Base-by-base conservation (phyloP, 768 basidiomycete species). In the Termitomyces sp. region DNA sequence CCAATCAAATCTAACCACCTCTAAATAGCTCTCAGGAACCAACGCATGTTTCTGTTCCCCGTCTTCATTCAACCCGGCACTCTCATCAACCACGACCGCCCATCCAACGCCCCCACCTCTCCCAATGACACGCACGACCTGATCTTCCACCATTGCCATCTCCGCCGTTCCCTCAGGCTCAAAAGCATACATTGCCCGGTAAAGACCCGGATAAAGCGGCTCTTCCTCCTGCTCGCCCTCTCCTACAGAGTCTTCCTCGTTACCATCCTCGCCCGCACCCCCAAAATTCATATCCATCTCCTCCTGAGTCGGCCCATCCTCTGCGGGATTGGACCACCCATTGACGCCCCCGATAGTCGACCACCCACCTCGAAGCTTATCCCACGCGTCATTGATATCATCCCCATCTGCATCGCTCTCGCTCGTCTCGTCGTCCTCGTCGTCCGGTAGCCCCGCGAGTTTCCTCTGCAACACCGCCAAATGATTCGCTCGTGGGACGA, bases 81-180 rank as follows among this genome's bases (percentile, higher is more conserved):
- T 47, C 44, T 59, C 63, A 51, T 73, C 78, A 56, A 82, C 75
- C 1, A 84, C 89, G 9, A 91, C 84, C 0, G 87, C 89, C 90
- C 89, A 91, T 0, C 89, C 89, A 2, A 86, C 84, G 0, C 88
- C 88, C 0, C 89, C 89, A 4, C 89, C 88, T 45, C 88, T 64
- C 10, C 89, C 89, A 3, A 91, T 68, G 25, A 91, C 88, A 2
- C 75, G 74, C 13, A 94, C 85, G 44, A 88, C 59, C 70, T 93
- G 88, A 43, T 86, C 91, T 68, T 91, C 88, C 59, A 77, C 81
- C 52, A 94, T 70, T 41, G 74, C 75, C 89, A 93, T 91, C 81
- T 94, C 92, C 32, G 89, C 87, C 16, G 82, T 83, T 2, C 89
- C 86, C 62, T 92, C 89, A 0, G 89, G 87, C 56, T 85, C 84